These are phyloP conservation scores for Rosa chinensis DNA, from an alignment of 306 rosid species.

Conservation along the genomic window DNA sequence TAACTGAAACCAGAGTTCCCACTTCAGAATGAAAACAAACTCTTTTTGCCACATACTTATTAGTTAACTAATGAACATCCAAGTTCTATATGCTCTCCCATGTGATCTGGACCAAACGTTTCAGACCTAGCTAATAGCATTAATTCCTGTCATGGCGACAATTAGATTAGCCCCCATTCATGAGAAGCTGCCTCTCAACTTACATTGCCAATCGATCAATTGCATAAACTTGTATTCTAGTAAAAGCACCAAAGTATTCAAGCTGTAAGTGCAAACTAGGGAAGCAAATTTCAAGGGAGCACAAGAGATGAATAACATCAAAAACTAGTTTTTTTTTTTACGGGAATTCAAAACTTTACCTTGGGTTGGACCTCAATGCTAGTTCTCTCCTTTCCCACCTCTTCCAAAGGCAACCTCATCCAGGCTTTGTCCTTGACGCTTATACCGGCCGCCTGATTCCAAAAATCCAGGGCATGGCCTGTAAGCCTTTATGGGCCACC, in stretches of 20 bases:
- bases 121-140: no score
- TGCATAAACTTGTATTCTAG: no score
- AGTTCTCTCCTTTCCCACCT: constrained; percentile 25
- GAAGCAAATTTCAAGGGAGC: neutral
- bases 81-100: no score
- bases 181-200: no score
- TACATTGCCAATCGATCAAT: no score
- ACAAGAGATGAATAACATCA: neutral
- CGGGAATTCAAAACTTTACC: constrained; percentile 21
- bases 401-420: constrained; percentile 94
- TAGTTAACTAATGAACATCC: no score
- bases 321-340: neutral
- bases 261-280: neutral
- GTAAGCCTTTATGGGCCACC: constrained; percentile 99
- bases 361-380: constrained; percentile 30
- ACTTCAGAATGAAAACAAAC: no score
- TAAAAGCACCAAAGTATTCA: neutral
- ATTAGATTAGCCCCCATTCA: no score
- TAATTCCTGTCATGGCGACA: no score
- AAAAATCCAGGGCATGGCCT: constrained; percentile 91
- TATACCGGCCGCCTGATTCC: constrained; percentile 81
- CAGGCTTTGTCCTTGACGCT: constrained; percentile 85
- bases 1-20: no score
- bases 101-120: no score
- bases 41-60: no score